Evolutionary conservation across 441 rosid genomes (phyloP).

Genomic region (Isatis lusitanica): DNA sequence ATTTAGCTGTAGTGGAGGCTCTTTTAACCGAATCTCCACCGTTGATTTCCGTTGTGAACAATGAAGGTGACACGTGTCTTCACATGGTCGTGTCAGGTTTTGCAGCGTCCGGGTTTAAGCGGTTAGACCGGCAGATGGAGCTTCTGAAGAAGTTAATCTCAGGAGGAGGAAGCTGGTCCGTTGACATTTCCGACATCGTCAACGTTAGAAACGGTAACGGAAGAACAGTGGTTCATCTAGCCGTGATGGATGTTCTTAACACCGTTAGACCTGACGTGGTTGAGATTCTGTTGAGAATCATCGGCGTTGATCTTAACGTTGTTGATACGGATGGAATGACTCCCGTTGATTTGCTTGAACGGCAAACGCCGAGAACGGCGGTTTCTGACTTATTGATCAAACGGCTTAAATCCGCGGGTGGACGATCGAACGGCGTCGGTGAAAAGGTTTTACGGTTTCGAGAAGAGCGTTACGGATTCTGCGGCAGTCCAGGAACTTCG

Average conservation of each 20-base stretch:
- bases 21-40: constrained; percentile 53
- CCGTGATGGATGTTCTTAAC: constrained; percentile 56
- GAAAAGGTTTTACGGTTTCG: constrained; percentile 48
- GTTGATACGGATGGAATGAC: constrained; percentile 74
- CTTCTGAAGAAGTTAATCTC: constrained; percentile 56
- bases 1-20: constrained; percentile 54
- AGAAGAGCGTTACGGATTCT: constrained; percentile 61
- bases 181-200: constrained; percentile 51
- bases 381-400: constrained; percentile 77
- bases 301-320: constrained; percentile 57
- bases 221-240: constrained; percentile 77
- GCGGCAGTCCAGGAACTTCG: constrained; percentile 81
- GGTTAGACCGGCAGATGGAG: constrained; percentile 76
- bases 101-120: constrained; percentile 68
- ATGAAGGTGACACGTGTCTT: constrained; percentile 76
- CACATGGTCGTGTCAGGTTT: constrained; percentile 87
- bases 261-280: constrained; percentile 58
- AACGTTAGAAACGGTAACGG: constrained; percentile 70
- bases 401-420: constrained; percentile 82
- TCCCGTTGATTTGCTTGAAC: constrained; percentile 71
- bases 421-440: constrained; percentile 48
- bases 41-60: constrained; percentile 47
- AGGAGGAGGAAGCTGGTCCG: constrained; percentile 35
- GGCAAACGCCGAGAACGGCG: constrained; percentile 61
- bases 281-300: constrained; percentile 64